A percentile compares a stretch with the other conserved stretches of the same genome.
Conservation (phyloP, 1,139 yeast species). For the Sugiyamaella pinicola region DNA sequence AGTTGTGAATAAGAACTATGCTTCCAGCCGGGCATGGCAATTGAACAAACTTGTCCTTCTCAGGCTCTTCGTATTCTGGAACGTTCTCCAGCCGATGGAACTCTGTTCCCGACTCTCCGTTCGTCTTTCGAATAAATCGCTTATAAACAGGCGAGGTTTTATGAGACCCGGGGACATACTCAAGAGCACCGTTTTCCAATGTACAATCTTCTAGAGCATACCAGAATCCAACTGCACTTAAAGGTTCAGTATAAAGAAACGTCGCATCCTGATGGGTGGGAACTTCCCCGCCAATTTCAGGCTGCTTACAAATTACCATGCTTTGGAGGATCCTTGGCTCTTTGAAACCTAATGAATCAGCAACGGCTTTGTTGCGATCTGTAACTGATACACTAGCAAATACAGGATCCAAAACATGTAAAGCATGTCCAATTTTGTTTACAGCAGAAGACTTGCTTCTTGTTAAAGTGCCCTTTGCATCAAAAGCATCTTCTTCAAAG, state of each 20-base stretch:
- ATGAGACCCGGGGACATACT: constrained; percentile 76
- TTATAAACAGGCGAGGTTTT: constrained; percentile 58
- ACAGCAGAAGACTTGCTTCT: constrained; percentile 60
- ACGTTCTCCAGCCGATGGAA: constrained; percentile 38
- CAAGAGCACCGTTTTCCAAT: constrained; percentile 65
- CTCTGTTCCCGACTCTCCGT: constrained; percentile 50
- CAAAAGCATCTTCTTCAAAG: constrained; percentile 71
- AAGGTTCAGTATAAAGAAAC: constrained; percentile 72
- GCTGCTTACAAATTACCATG: constrained; percentile 81
- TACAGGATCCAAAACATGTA: constrained; percentile 57
- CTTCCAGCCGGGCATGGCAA: constrained; percentile 74
- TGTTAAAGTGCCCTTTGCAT: constrained; percentile 49
- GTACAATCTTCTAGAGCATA: constrained; percentile 79
- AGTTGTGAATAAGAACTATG: constrained; percentile 66
- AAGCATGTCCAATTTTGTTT: constrained; percentile 79
- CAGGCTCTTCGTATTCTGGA: constrained; percentile 37
- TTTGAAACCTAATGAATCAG: constrained; percentile 52
- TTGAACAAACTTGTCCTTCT: constrained; percentile 49
- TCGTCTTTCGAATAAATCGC: constrained; percentile 59
- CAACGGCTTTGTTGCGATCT: constrained; percentile 54
- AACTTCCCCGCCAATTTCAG: constrained; percentile 71
- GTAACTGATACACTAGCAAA: constrained; percentile 57
- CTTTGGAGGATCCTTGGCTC: constrained; percentile 78
- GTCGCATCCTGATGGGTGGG: constrained; percentile 81
- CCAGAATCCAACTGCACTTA: constrained; percentile 79